Conservation (phyloP, 768 basidiomycete species). For the Boletus sp. region DNA sequence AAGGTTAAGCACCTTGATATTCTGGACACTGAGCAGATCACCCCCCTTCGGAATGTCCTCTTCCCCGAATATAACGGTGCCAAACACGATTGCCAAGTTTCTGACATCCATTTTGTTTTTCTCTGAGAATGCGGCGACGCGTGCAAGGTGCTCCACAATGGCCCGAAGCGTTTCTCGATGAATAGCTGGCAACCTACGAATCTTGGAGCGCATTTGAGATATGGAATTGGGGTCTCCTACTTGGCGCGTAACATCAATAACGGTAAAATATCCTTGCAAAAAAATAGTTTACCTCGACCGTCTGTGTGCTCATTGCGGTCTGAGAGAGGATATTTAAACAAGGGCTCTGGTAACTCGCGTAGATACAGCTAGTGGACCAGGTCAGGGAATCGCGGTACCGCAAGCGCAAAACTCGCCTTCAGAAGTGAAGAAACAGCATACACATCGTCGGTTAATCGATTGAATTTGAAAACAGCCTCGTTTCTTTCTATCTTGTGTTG, state of each 20-base stretch:
- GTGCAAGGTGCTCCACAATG: conserved; percentile 77
- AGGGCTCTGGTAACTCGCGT: conserved; percentile 84
- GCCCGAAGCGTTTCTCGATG: conserved; percentile 84
- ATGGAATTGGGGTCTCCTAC: conserved; percentile 63
- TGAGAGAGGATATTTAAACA: conserved; percentile 76
- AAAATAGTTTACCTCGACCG: conserved; percentile 52
- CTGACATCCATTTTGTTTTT: conserved; percentile 94
- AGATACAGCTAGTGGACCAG: conserved; percentile 56
- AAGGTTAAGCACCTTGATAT: conserved; percentile 56
- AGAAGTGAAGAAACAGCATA: conserved; percentile 81
- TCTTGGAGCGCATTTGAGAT: conserved; percentile 83
- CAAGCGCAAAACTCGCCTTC: conserved; percentile 49
- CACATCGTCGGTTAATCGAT: conserved; percentile 68
- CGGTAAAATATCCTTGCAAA: background rate
- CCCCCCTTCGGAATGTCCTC: conserved; percentile 80
- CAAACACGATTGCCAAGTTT: conserved; percentile 90
- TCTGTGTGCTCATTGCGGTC: conserved; percentile 83
- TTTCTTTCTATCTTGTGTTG: conserved; percentile 86
- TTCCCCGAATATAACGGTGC: conserved; percentile 85
- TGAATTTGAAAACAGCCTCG: conserved; percentile 72
- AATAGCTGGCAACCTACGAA: conserved; percentile 75
- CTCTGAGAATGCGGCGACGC: conserved; percentile 60
- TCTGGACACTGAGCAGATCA: conserved; percentile 74
- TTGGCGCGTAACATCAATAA: conserved; percentile 27
- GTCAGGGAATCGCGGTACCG: conserved; percentile 1